Conservation (phyloP, 305 asterid species). For the Andrographis paniculata region DNA sequence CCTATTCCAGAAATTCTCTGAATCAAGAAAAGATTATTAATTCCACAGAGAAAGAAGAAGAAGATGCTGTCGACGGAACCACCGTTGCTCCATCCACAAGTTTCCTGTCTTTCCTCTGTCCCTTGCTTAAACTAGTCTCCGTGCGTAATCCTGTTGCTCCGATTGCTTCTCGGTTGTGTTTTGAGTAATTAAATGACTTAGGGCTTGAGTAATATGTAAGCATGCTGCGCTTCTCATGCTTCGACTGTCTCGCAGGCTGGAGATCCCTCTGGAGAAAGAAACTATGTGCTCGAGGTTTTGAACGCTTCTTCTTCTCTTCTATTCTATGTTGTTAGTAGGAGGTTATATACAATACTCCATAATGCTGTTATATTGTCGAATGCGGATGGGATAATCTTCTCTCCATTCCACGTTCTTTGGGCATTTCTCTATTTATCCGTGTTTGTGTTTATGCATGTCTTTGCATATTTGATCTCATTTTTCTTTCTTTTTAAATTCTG, state of each 20-base stretch:
- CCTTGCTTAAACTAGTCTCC: conserved; percentile 68
- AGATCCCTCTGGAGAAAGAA: conserved; percentile 63
- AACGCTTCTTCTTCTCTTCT: background rate
- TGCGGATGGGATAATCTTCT: background rate
- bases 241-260: conserved; percentile 44
- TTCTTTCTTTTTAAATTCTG: conserved; percentile 6
- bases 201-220: no score
- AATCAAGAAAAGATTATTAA: conserved; percentile 27
- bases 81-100: conserved; percentile 44
- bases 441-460: conserved; percentile 12
- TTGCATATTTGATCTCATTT: background rate
- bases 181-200: background rate
- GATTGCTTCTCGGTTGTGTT: background rate
- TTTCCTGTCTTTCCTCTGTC: conserved; percentile 63
- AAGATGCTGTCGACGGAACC: conserved; percentile 18
- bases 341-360: no score
- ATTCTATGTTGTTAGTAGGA: background rate
- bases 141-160: conserved; percentile 25
- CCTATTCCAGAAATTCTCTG: conserved; percentile 19
- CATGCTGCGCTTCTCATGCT: no score
- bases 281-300: conserved; percentile 64
- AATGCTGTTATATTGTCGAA: conserved; percentile 2
- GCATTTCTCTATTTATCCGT: conserved; percentile 3
- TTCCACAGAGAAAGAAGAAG: conserved; percentile 22
- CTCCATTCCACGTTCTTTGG: background rate